Percentiles rank a stretch among this genome's conserved stretches.
These are phyloP conservation scores for Ophiobolus disseminans DNA, from an alignment of 2,329 filamentous ascomycete genomes.

Conservation along the genomic window DNA sequence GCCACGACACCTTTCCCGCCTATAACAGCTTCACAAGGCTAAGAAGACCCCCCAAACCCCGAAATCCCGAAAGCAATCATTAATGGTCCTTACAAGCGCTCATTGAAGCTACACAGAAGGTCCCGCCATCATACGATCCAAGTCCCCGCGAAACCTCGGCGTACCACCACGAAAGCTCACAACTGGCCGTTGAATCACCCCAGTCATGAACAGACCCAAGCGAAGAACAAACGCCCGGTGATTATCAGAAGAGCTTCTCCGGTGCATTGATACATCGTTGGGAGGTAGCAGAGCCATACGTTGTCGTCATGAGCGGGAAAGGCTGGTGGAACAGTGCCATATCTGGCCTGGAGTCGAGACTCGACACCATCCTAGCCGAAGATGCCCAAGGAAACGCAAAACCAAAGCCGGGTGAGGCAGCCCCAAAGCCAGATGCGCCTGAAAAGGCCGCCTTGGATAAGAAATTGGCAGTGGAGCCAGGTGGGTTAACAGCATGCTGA, in stretches of 20 bases:
- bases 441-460: conserved; percentile 39
- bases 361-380: conserved; percentile 90
- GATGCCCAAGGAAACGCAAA: conserved; percentile 64
- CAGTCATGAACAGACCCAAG: conserved; percentile 41
- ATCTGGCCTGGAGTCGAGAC: conserved; percentile 87
- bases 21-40: not conserved
- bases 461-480: conserved; percentile 42
- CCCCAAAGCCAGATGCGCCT: conserved; percentile 40
- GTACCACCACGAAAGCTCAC: conserved; percentile 29
- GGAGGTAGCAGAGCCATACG: not conserved
- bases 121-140: conserved; percentile 4
- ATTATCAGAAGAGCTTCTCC: conserved; percentile 27
- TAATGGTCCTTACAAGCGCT: not conserved
- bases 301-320: conserved; percentile 38
- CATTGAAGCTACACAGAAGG: not conserved
- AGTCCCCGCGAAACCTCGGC: conserved; percentile 30
- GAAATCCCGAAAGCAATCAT: not conserved
- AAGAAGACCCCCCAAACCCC: not conserved
- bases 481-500: conserved; percentile 34
- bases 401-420: conserved; percentile 49
- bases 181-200: conserved; percentile 38
- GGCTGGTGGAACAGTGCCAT: conserved; percentile 73
- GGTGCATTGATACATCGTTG: conserved; percentile 2
- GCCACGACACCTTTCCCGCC: conserved; percentile 23
- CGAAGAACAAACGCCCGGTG: conserved; percentile 39